These are phyloP conservation scores for Aaosphaeria pasadenensis DNA, from an alignment of 2,329 filamentous ascomycete genomes.

Conservation along the genomic window DNA sequence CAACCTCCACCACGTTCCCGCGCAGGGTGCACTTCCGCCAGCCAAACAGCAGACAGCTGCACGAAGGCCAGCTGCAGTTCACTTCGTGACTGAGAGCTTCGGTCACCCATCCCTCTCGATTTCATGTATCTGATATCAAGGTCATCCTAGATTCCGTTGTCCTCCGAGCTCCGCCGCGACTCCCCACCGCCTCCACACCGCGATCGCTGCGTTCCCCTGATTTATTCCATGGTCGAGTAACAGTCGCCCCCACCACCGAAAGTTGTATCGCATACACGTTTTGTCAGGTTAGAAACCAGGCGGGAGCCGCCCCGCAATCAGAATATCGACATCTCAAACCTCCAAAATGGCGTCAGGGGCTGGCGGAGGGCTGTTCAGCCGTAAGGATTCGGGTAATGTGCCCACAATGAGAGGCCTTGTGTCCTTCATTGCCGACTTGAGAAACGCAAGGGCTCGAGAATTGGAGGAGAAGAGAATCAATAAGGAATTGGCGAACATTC, in stretches of 20 bases:
- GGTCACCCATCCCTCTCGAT: neutral
- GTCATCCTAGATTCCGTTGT: neutral
- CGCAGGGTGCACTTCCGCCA: neutral
- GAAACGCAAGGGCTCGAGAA: conserved; percentile 92
- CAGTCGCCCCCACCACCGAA: conserved; percentile 3
- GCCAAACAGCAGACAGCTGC: conserved; percentile 23
- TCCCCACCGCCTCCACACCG: conserved; percentile 8
- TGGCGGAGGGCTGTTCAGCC: conserved; percentile 39
- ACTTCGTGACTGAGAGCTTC: neutral
- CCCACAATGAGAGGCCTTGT: conserved; percentile 64
- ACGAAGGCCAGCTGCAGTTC: conserved; percentile 19
- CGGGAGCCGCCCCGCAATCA: conserved; percentile 30
- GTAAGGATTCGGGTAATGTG: conserved; percentile 40
- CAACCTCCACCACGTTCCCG: conserved; percentile 17
- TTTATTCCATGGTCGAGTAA: neutral
- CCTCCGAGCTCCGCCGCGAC: conserved; percentile 19
- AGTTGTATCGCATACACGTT: conserved; percentile 12
- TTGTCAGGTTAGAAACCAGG: conserved; percentile 25
- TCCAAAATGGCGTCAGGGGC: conserved; percentile 37
- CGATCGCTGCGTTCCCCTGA: conserved; percentile 12
- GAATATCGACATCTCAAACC: conserved; percentile 20
- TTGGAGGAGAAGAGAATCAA: conserved; percentile 99
- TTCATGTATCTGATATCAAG: neutral
- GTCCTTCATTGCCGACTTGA: conserved; percentile 95
- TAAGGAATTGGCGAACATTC: conserved; percentile 97